Percentiles rank a stretch among this genome's conserved stretches.
Evolutionary conservation across 2,329 filamentous ascomycete genomes (phyloP).

Genomic region (Purpureocillium takamizusanense): DNA sequence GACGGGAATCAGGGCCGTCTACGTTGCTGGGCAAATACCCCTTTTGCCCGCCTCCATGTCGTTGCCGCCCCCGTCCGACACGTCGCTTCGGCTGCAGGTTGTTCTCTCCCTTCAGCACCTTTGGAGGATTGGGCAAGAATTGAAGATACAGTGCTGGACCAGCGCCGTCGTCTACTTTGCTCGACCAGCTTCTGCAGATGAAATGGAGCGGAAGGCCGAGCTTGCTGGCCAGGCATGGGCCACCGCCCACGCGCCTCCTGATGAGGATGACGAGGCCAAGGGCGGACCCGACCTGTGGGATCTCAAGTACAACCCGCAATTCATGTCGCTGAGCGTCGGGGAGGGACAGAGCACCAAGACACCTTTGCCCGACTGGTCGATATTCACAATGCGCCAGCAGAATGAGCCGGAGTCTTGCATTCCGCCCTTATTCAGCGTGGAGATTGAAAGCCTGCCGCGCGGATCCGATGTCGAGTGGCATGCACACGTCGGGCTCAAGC

Average conservation of each 20-base stretch:
- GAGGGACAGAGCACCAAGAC: slow-evolving; percentile 14
- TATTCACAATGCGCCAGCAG: slow-evolving; percentile 27
- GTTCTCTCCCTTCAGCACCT: slow-evolving; percentile 79
- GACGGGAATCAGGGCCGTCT: slow-evolving; percentile 34
- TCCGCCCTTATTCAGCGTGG: slow-evolving; percentile 65
- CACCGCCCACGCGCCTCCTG: slow-evolving; percentile 26
- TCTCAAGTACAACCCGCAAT: slow-evolving; percentile 46
- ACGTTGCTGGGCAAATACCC: slow-evolving; percentile 85
- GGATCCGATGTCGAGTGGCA: slow-evolving; percentile 77
- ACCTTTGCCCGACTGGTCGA: slow-evolving; percentile 41
- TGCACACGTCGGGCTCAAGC: slow-evolving; percentile 49
- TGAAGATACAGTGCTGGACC: slow-evolving; percentile 65
- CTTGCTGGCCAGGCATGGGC: slow-evolving; percentile 40
- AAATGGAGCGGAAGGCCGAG: slow-evolving; percentile 24
- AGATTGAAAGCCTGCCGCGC: slow-evolving; percentile 70
- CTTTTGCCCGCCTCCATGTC: slow-evolving; percentile 73
- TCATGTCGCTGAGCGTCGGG: slow-evolving; percentile 29
- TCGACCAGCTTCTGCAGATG: slow-evolving; percentile 15
- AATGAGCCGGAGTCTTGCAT: slow-evolving; percentile 25
- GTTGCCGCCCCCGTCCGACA: slow-evolving; percentile 31
- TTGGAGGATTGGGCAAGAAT: slow-evolving; percentile 68
- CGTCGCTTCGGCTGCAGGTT: slow-evolving; percentile 47
- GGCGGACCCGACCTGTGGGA: slow-evolving; percentile 60
- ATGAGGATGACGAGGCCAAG: slow-evolving; percentile 39
- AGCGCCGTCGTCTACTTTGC: slow-evolving; percentile 69